These are phyloP conservation scores for Oxytropis ochrocephala DNA, from an alignment of 306 rosid species.

Conservation along the genomic window DNA sequence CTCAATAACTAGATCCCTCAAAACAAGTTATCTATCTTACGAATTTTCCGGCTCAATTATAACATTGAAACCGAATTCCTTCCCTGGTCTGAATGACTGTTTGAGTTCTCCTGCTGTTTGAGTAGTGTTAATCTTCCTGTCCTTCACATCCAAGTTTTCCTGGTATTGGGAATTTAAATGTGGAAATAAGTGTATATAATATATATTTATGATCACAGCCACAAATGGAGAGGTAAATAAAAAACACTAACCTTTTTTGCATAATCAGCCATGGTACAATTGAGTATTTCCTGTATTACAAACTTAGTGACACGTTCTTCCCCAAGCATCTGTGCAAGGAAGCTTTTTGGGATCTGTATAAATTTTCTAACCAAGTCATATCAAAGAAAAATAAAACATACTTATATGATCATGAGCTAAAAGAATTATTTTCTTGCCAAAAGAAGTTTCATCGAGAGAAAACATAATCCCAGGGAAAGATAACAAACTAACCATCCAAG, in stretches of 20 bases:
- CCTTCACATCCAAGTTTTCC: constrained; percentile 76
- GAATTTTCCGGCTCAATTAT: constrained; percentile 46
- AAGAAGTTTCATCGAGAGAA: background rate
- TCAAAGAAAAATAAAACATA: constrained; percentile 14
- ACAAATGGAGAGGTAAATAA: background rate
- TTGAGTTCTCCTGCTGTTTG: constrained; percentile 64
- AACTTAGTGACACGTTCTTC: constrained; percentile 68
- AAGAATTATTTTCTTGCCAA: background rate
- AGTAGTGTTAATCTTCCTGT: constrained; percentile 56
- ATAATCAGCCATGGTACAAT: constrained; percentile 66
- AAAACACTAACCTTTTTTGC: constrained; percentile 46
- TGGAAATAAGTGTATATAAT: background rate
- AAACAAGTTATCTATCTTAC: constrained; percentile 9
- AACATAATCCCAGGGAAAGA: background rate
- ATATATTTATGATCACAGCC: background rate
- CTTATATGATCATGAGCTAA: constrained; percentile 7
- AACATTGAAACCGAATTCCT: constrained; percentile 62
- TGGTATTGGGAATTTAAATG: constrained; percentile 22
- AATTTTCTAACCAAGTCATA: constrained; percentile 19
- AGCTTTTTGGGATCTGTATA: constrained; percentile 66
- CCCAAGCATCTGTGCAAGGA: constrained; percentile 65
- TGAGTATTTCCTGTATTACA: constrained; percentile 75
- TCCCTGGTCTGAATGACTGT: constrained; percentile 52
- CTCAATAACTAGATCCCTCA: constrained; percentile 7
- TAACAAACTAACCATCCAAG: background rate